Base-by-base conservation (phyloP, 495 filamentous ascomycete species). In the Pyrenopolyporus hunteri region DNA sequence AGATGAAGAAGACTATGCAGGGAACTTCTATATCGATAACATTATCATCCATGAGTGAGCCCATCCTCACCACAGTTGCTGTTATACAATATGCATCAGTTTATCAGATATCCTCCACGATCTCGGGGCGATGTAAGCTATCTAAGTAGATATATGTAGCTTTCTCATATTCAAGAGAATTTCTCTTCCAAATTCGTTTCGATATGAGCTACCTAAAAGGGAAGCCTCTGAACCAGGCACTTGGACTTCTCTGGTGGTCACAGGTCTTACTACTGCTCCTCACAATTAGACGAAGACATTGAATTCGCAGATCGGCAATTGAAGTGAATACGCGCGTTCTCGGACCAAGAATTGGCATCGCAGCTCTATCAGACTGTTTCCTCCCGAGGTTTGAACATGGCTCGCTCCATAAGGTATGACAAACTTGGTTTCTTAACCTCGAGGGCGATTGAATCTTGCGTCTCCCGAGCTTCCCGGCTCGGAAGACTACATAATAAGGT, bases 1-100 rank as follows among this genome's bases (percentile, higher is more conserved):
- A 8, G n/a, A 64, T 36, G 26, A 75, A 69, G 59, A 76, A 74
- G 19, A 75, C 51, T 14, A 69, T 68, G 13, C 70, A 72, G 5
- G 74, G 74, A 19, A 68, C 54, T 14, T 66, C 45, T 35, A 76
- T 74, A 20, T 70, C 63, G 26, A 64, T 48, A 8, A 68, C 63
- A 57, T 72, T 72, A 35, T 36, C 68, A 8, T 71, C 69, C 2
- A 53, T 46, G 19, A 56, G 42, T 26, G 56, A 16, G 32, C 61
- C 64, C 36, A 52, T 64, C 1, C 49, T 42, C 19, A 43, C 56
- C 56, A 44, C 60, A 25, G 31, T 53, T n/a, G 20, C n/a, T 20
- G 44, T 44, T 13, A n/a, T 35, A 29, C 32, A 45, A 39, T 2
- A 33, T 1, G 6, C 19, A 19, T 35, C 1, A 26, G 1, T 58